phyloP scores from a whole-genome alignment of 352 stramenopile genomes.

The Phytophthora aleatoria region DNA sequence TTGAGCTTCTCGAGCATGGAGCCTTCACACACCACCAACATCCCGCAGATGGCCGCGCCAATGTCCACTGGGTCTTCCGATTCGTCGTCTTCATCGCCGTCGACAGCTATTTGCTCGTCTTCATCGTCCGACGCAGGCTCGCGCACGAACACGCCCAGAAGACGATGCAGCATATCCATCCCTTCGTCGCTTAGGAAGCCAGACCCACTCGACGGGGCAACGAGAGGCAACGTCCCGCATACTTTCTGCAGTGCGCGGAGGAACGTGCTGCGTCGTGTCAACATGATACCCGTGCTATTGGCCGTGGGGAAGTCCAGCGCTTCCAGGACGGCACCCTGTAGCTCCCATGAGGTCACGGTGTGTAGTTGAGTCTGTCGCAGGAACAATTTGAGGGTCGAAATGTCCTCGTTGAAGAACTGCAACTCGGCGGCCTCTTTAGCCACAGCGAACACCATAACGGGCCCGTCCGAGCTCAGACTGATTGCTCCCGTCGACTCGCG shows the following conservation, averaged over 20 bases:
- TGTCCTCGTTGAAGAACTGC: constrained; percentile 85
- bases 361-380: constrained; percentile 72
- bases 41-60: constrained; percentile 54
- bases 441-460: constrained; percentile 85
- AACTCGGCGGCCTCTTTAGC: constrained; percentile 69
- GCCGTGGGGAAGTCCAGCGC: constrained; percentile 38
- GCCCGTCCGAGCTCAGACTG: constrained; percentile 69
- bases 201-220: constrained; percentile 25
- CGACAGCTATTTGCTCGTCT: constrained; percentile 27
- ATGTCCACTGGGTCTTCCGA: constrained; percentile 59
- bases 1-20: constrained; percentile 61
- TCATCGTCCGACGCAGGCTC: constrained; percentile 42
- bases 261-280: constrained; percentile 55
- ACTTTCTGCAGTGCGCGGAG: constrained; percentile 55
- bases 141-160: constrained; percentile 71
- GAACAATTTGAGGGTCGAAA: constrained; percentile 66
- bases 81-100: constrained; percentile 57
- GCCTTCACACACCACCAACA: constrained; percentile 76
- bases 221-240: constrained; percentile 38
- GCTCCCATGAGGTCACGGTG: constrained; percentile 40
- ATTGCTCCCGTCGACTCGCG: constrained; percentile 50
- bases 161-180: constrained; percentile 60
- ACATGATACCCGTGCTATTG: constrained; percentile 24
- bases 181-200: constrained; percentile 64
- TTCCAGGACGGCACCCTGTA: constrained; percentile 44